Evolutionary conservation across 1,284 basidiomycete genomes (phyloP), one percentile per base, ranked within the genome.

Genomic region (Ceratobasidium sp.): DNA sequence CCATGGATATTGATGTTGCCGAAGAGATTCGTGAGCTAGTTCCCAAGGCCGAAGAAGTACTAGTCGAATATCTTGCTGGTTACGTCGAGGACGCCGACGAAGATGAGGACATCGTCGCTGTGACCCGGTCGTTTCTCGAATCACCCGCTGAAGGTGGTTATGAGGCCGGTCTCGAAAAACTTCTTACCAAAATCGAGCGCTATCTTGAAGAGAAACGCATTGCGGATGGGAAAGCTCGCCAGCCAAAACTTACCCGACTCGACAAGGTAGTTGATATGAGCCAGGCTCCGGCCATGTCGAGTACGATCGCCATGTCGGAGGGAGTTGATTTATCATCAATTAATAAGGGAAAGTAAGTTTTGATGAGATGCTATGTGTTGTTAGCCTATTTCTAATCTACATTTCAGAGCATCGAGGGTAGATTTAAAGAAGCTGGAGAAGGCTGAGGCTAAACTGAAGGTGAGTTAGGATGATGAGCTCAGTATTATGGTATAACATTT

Each of bases 401-500:
- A 70, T 59, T 47, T 52, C 71, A 92, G 92, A 78, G 93, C 92
- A 33, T 95, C 95, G 53, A 89, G 93, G 54, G 97, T 99, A 68
- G 97, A 99, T 81, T 86, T 99, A 72, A 95, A 93, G 80, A 98
- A 98, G 76, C 86, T 99, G 16, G 97, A 98, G 78, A 98, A 98
- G 78, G 95, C 97, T 74, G 97, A 99, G 79, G 93, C 95, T 2
- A 99, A 99, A 79, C 88, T 99, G 71, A 89, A 89, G 81, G 89
- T 87, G 70, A 64, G n/a, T n/a, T n/a, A n/a, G n/a, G n/a, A n/a
- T n/a, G n/a, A n/a, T n/a, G n/a, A n/a, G n/a, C 33, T 36, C 33
- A 11, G 4, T 11, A 11, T 36, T 36, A 11, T 11, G 33, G 33
- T 36, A 6, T 46, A 25, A n/a, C 47, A 41, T 16, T 13, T 25